Evolutionary conservation across 768 basidiomycete genomes (phyloP).

Genomic region (Mycena filopes): DNA sequence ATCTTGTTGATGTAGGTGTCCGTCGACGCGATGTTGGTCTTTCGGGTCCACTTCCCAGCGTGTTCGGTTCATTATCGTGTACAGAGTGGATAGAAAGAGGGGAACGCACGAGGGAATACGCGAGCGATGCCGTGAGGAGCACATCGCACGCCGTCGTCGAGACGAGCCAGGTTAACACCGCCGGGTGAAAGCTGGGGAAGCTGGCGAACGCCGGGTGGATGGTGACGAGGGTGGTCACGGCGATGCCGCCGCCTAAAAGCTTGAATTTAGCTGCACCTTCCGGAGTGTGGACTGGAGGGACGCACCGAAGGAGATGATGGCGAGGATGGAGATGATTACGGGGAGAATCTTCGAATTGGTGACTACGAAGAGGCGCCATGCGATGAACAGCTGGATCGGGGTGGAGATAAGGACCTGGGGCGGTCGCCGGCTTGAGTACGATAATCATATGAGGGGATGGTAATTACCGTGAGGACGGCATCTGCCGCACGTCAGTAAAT

Average conservation of each 20-base stretch:
- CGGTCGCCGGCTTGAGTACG: too few relatives aligned
- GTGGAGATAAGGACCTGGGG: too few relatives aligned
- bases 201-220: background rate
- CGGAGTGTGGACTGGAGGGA: background rate
- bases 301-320: conserved; percentile 24
- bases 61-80: background rate
- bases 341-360: conserved; percentile 12
- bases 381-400: conserved; percentile 31
- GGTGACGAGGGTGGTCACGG: conserved; percentile 9
- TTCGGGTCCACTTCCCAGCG: conserved; percentile 14
- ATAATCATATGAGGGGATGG: too few relatives aligned
- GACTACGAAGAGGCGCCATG: conserved; percentile 25
- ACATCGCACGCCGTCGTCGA: conserved; percentile 29
- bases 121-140: conserved; percentile 17
- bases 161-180: conserved; percentile 26
- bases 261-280: background rate
- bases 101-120: conserved; percentile 26
- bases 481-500: too few relatives aligned
- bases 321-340: conserved; percentile 4
- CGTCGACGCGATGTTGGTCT: conserved; percentile 5
- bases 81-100: too few relatives aligned
- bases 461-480: too few relatives aligned
- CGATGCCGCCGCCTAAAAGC: conserved; percentile 27
- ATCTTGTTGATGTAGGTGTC: conserved; percentile 26
- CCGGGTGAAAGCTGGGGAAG: conserved; percentile 12